phyloP scores from a whole-genome alignment of 2,329 filamentous ascomycete species.

The Leptographium galeiforme region DNA sequence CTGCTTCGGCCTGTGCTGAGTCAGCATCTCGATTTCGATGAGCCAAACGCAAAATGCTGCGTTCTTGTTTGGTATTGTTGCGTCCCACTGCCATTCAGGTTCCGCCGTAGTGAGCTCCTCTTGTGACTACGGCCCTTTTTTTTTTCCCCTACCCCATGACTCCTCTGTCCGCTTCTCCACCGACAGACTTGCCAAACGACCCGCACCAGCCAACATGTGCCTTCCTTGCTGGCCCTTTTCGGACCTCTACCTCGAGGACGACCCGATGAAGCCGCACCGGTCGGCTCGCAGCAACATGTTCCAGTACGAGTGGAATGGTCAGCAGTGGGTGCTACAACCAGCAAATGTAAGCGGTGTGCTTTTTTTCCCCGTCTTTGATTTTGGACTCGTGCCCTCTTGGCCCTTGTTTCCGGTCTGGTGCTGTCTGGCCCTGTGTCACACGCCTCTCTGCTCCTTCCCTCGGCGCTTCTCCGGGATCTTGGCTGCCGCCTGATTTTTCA shows the following conservation, averaged over 20 bases:
- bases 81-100: no score
- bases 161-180: neutral
- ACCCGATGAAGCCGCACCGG: constrained; percentile 18
- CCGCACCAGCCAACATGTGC: constrained; percentile 28
- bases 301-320: constrained; percentile 28
- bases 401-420: no score
- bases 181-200: no score
- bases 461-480: neutral
- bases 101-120: no score
- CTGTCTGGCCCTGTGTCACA: neutral
- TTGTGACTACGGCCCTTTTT: no score
- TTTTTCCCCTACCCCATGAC: no score
- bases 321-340: constrained; percentile 22
- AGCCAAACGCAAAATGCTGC: no score
- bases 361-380: neutral
- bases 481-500: no score
- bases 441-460: neutral
- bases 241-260: constrained; percentile 13
- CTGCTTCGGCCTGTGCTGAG: neutral
- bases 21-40: no score
- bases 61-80: no score
- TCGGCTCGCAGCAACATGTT: constrained; percentile 12
- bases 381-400: neutral
- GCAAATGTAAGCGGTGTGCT: constrained; percentile 19
- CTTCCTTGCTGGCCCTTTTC: constrained; percentile 34